Evolutionary conservation across 352 stramenopile genomes (phyloP).

Genomic region (Globisporangium middletonii): DNA sequence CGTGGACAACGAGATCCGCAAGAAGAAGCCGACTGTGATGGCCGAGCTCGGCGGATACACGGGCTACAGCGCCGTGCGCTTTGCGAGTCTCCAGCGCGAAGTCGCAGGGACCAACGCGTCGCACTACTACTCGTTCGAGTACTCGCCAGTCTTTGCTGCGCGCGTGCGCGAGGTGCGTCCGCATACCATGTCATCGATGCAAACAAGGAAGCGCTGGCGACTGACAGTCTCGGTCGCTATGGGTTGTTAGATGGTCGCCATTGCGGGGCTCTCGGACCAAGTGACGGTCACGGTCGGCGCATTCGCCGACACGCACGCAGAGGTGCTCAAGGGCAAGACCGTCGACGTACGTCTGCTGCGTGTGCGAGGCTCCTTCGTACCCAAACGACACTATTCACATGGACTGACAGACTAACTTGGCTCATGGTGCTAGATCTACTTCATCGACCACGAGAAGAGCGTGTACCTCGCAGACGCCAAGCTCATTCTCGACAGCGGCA

Average conservation of each 20-base stretch:
- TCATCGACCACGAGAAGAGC: slow-evolving; percentile 44
- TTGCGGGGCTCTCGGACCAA: slow-evolving; percentile 29
- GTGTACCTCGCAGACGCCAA: slow-evolving; percentile 31
- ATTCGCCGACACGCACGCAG: slow-evolving; percentile 21
- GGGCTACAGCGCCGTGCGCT: slow-evolving; percentile 43
- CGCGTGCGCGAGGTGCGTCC: slow-evolving; percentile 20
- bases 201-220: not conserved
- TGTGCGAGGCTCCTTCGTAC: not conserved
- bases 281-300: slow-evolving; percentile 27
- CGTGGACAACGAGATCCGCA: slow-evolving; percentile 31
- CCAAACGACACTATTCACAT: not conserved
- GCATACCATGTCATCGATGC: not conserved
- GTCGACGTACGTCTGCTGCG: slow-evolving; percentile 15
- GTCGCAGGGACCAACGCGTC: slow-evolving; percentile 16
- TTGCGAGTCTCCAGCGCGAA: slow-evolving; percentile 31
- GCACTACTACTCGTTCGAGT: slow-evolving; percentile 48
- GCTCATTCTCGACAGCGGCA: slow-evolving; percentile 32
- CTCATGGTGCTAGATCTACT: slow-evolving; percentile 23
- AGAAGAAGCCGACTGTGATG: slow-evolving; percentile 30
- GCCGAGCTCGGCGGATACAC: slow-evolving; percentile 33
- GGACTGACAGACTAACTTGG: not conserved
- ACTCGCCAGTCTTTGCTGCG: slow-evolving; percentile 25
- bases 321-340: slow-evolving; percentile 21
- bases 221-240: not conserved
- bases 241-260: slow-evolving; percentile 24